Conservation (phyloP, 116 monocot species). For the Dioscorea cayenensis region DNA sequence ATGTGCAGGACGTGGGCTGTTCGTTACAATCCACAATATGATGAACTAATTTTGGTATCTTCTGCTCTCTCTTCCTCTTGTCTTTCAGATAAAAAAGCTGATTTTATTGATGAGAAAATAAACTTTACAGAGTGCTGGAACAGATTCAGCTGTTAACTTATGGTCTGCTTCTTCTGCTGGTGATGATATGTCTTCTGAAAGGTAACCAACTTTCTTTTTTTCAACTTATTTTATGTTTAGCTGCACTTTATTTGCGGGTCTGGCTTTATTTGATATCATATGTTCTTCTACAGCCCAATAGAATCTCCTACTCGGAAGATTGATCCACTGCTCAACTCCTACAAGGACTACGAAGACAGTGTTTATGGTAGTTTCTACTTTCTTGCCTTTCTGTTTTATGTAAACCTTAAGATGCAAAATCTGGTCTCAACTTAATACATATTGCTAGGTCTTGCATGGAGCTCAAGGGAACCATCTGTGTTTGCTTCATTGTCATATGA, state of each 20-base stretch:
- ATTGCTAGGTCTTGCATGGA: constrained; percentile 87
- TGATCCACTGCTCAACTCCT: constrained; percentile 75
- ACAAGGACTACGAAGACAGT: constrained; percentile 90
- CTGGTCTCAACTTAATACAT: constrained; percentile 6
- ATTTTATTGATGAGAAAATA: not conserved
- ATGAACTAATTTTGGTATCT: constrained; percentile 77
- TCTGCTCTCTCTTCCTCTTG: constrained; percentile 9
- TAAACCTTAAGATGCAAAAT: not conserved
- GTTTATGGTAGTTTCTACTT: constrained; percentile 74
- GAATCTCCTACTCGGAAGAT: constrained; percentile 48
- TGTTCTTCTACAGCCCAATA: constrained; percentile 32
- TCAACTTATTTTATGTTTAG: not conserved
- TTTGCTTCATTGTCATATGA: constrained; percentile 97
- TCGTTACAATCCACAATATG: constrained; percentile 74
- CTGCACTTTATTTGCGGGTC: not conserved
- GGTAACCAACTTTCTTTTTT: constrained; percentile 22
- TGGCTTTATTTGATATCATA: not conserved
- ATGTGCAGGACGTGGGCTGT: constrained; percentile 87
- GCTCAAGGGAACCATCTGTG: constrained; percentile 62
- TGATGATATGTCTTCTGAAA: constrained; percentile 46
- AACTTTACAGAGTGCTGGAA: constrained; percentile 82
- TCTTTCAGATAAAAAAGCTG: not conserved
- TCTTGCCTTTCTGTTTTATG: not conserved
- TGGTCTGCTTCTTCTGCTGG: constrained; percentile 37
- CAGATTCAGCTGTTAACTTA: constrained; percentile 92